Evolutionary conservation across 305 asterid species (phyloP).

Genomic region (Fraxinus sp.): DNA sequence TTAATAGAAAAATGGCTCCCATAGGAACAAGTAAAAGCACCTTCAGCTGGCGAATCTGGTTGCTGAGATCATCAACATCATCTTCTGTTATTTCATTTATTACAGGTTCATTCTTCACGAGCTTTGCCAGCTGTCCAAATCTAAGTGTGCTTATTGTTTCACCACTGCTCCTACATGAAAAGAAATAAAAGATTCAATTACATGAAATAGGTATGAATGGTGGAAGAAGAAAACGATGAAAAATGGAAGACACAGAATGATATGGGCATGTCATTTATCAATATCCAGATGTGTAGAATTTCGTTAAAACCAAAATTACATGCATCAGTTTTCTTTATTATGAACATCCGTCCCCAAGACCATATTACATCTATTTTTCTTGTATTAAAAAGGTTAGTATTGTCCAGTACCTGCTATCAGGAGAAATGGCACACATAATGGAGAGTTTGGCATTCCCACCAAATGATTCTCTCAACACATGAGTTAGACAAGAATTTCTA

Average conservation of each 20-base stretch:
- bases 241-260: not conserved
- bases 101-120: conserved; percentile 70
- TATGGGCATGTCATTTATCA: conserved; percentile 2
- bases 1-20: not conserved
- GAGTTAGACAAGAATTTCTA: conserved; percentile 65
- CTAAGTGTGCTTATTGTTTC: conserved; percentile 88
- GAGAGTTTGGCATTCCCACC: conserved; percentile 89
- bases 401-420: conserved; percentile 53
- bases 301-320: not conserved
- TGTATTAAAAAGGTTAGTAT: not conserved
- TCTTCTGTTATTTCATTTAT: conserved; percentile 88
- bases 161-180: conserved; percentile 42
- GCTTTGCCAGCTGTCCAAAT: conserved; percentile 69
- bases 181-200: not conserved
- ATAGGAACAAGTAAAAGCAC: conserved; percentile 36
- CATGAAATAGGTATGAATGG: not conserved
- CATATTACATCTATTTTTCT: not conserved
- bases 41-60: conserved; percentile 90
- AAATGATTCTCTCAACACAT: conserved; percentile 71
- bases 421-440: conserved; percentile 64
- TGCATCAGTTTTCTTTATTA: not conserved
- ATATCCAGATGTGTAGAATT: not conserved
- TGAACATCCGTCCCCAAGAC: not conserved
- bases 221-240: not conserved
- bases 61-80: conserved; percentile 74